Percentiles rank a stretch among this genome's conserved stretches.
phyloP scores from a whole-genome alignment of 495 filamentous ascomycete genomes.

The Terfezia claveryi region DNA sequence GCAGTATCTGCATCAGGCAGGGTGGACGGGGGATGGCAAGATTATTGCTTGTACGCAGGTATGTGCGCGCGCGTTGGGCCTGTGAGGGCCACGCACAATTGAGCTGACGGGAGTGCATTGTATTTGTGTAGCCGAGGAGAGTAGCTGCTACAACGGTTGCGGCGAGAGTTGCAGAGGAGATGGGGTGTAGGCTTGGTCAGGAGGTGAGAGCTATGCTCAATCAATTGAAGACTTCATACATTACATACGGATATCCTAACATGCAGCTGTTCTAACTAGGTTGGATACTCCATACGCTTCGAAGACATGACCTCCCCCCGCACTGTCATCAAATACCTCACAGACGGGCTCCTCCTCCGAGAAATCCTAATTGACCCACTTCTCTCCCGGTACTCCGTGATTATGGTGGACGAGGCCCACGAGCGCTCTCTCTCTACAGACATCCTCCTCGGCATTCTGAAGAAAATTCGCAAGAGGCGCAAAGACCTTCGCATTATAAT shows the following conservation, averaged over 20 bases:
- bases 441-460: constrained; percentile 76
- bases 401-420: constrained; percentile 98
- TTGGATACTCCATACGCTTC: constrained; percentile 91
- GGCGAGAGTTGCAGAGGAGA: constrained; percentile 74
- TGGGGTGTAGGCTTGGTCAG: constrained; percentile 74
- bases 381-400: constrained; percentile 77
- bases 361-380: constrained; percentile 88
- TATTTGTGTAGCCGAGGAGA: constrained; percentile 46
- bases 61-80: constrained; percentile 15
- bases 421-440: constrained; percentile 90
- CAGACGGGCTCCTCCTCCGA: constrained; percentile 81
- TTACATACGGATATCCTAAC: too few relatives aligned
- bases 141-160: constrained; percentile 90
- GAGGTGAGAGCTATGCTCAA: constrained; percentile 26
- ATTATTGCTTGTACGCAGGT: constrained; percentile 82
- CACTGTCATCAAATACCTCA: constrained; percentile 88
- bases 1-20: constrained; percentile 66
- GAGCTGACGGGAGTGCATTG: constrained; percentile 2
- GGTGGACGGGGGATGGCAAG: constrained; percentile 68
- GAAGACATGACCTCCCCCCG: constrained; percentile 78
- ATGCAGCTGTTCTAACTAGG: constrained; percentile 19
- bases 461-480: constrained; percentile 70
- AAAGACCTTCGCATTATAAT: constrained; percentile 73
- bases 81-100: neutral
- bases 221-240: neutral